Conservation (phyloP, 257 asterid genomes). For the Thymus mandschuricus region DNA sequence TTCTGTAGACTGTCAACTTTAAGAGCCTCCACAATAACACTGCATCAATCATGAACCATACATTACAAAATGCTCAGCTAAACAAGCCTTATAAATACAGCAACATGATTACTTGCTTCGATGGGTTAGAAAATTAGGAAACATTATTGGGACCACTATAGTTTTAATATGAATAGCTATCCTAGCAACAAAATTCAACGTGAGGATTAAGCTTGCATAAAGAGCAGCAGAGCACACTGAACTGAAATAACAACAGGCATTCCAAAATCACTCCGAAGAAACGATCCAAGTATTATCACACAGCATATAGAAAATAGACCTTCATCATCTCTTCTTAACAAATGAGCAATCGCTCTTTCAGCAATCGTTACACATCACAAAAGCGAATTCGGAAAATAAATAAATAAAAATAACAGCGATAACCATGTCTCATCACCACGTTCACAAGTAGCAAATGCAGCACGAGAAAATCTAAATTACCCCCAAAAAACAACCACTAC, state of each 20-base stretch:
- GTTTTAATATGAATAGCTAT: not conserved
- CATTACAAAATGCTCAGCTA: conserved; percentile 18
- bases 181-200: not conserved
- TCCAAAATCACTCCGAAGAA: not conserved
- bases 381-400: not conserved
- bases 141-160: conserved; percentile 12
- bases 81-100: conserved; percentile 5
- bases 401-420: not conserved
- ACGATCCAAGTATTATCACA: not conserved
- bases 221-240: conserved; percentile 14
- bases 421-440: not conserved
- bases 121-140: not conserved
- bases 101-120: not conserved
- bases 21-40: conserved; percentile 95
- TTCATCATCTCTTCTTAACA: not conserved
- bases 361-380: conserved; percentile 2
- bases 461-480: conserved; percentile 13
- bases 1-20: conserved; percentile 94
- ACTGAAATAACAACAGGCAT: not conserved
- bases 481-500: conserved; percentile 14
- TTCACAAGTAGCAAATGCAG: conserved; percentile 9
- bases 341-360: conserved; percentile 9
- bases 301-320: not conserved
- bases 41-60: conserved; percentile 53
- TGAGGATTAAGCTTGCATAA: not conserved